phyloP scores from a whole-genome alignment of 257 asterid genomes.

The Vinca minor region DNA sequence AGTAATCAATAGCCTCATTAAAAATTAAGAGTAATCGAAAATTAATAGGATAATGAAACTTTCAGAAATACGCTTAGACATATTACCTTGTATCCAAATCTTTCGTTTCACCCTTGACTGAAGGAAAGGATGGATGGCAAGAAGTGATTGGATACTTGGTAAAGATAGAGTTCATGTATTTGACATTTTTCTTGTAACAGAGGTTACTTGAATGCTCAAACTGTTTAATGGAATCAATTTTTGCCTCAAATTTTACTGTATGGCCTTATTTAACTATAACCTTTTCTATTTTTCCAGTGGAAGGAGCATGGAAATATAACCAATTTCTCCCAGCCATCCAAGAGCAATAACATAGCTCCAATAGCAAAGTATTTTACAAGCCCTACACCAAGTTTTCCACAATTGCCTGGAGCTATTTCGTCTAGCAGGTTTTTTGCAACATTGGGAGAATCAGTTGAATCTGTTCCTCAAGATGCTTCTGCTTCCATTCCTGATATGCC shows the following conservation, averaged over 20 bases:
- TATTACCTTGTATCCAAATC: no score
- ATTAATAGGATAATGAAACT: no score
- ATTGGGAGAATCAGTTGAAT: constrained; percentile 19
- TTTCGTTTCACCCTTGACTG: no score
- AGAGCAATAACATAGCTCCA: constrained; percentile 25
- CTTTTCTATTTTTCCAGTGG: constrained; percentile 26
- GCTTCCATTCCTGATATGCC: constrained; percentile 31
- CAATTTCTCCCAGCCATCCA: constrained; percentile 22
- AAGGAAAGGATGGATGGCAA: no score
- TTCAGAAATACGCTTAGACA: no score
- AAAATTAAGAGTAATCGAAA: not conserved
- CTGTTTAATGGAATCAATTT: not conserved
- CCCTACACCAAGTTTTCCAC: constrained; percentile 27
- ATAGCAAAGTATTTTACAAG: constrained; percentile 23
- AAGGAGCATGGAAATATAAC: constrained; percentile 19
- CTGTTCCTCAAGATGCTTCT: constrained; percentile 44
- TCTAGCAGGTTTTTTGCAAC: constrained; percentile 39
- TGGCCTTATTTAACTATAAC: not conserved
- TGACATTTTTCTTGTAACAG: not conserved
- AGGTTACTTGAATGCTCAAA: not conserved
- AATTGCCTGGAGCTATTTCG: constrained; percentile 21
- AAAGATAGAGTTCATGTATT: no score
- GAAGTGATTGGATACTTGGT: no score
- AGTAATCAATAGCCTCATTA: no score
- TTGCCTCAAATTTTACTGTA: not conserved